Conservation (phyloP, 1,284 basidiomycete genomes). For the Polyporus tsugae region DNA sequence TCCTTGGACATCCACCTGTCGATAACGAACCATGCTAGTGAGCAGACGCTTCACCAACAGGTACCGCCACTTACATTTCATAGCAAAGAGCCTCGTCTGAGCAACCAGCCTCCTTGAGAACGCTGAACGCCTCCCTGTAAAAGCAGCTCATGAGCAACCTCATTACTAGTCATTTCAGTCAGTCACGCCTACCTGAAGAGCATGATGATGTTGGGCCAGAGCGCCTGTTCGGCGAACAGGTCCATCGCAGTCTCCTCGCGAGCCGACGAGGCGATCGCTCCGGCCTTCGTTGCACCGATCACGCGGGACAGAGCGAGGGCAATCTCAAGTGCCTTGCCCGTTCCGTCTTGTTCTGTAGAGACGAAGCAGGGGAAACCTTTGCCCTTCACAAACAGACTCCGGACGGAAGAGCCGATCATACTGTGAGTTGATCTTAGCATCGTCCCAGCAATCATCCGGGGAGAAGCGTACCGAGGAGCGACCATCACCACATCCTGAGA, state of each 20-base stretch:
- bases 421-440: conserved; percentile 40
- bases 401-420: conserved; percentile 73
- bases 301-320: conserved; percentile 63
- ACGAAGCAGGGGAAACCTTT: conserved; percentile 73
- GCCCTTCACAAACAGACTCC: conserved; percentile 65
- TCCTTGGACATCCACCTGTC: conserved; percentile 78
- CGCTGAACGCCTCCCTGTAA: conserved; percentile 66
- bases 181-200: conserved; percentile 52
- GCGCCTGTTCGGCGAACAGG: conserved; percentile 69
- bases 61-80: conserved; percentile 56
- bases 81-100: conserved; percentile 74
- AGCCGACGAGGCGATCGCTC: conserved; percentile 70
- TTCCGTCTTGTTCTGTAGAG: conserved; percentile 69
- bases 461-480: conserved; percentile 58
- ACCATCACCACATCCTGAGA: conserved; percentile 74
- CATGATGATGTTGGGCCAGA: conserved; percentile 75
- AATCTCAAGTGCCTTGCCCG: conserved; percentile 54
- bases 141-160: conserved; percentile 9
- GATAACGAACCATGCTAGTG: not conserved
- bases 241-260: conserved; percentile 75
- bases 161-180: too few species aligned
- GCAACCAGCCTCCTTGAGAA: conserved; percentile 70
- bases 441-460: conserved; percentile 5
- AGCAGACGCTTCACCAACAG: too few species aligned
- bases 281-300: conserved; percentile 70